Evolutionary conservation across 2,329 filamentous ascomycete genomes (phyloP), one percentile per base, ranked within the genome.

Genomic region (Hymenoscyphus occultus): DNA sequence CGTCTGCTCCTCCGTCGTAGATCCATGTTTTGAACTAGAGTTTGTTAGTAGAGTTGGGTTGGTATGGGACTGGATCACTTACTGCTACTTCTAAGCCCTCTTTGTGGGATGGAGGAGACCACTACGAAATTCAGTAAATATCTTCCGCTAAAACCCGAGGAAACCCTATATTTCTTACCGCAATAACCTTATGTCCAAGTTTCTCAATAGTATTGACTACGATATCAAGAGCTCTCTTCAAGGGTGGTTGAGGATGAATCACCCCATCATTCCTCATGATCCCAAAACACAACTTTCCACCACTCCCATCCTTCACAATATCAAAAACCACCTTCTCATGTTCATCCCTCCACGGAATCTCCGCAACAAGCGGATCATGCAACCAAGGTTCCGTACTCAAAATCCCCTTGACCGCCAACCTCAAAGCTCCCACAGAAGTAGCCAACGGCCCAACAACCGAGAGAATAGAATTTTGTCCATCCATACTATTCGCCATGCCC

Each of bases 371-470:
- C 0, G 89, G 88, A 73, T 92, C 89, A 68, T 84, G 77, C 1
- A 86, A 75, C 90, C 89, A 92, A 0, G 89, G 89, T 62, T 85
- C 71, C 39, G 81, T 81, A 13, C 78, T 78, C 1, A 92, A 76
- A 1, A 91, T 73, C 0, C 82, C 77, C 70, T 85, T 82, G 1
- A 86, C 80, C 1, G 87, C 71, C 2, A 91, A 75, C 48, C 81
- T 81, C 13, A 90, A 71, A 0, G 82, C 83, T 1, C 80, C 78
- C 1, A 83, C 76, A 0, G 83, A 86, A 0, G 83, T 83, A 0
- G 84, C 84, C 14, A 92, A 74, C 0, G 87, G 86, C 0, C 88
- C 89, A 13, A 89, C 81, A 1, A 89, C 85, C 0, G 84, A 89
- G 1, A 85, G 77, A 39, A 90, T 80, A 0, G 81, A 83, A 68